Evolutionary conservation across 352 stramenopile species (phyloP).

Genomic region (Phytophthora pisi): DNA sequence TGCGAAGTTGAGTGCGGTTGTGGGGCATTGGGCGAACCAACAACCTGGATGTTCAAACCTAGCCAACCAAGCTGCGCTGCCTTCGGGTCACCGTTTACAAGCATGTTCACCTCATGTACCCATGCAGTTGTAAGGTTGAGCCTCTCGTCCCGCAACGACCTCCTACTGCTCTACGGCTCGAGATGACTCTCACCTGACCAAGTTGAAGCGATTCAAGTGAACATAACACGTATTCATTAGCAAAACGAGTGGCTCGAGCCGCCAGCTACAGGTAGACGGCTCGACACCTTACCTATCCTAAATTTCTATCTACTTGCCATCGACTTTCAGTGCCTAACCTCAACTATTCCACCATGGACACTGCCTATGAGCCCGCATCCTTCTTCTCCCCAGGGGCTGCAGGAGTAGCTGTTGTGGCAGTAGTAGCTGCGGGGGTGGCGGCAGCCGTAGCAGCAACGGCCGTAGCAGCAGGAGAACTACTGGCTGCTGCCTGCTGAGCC

Average conservation of each 20-base stretch:
- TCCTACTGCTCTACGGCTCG: constrained; percentile 15
- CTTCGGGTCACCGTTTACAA: no score
- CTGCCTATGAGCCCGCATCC: constrained; percentile 23
- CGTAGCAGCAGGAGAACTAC: not conserved
- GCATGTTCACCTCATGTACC: no score
- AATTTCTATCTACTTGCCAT: constrained; percentile 33
- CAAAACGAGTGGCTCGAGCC: constrained; percentile 32
- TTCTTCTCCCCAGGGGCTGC: constrained; percentile 24
- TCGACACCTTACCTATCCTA: constrained; percentile 33
- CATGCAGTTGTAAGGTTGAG: no score
- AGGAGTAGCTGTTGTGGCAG: not conserved
- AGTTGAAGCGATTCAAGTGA: not conserved
- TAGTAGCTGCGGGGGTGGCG: not conserved
- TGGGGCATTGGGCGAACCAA: no score
- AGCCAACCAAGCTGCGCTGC: no score
- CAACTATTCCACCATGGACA: constrained; percentile 19
- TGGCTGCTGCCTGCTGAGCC: constrained; percentile 30
- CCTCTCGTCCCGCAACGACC: not conserved
- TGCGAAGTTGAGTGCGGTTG: no score
- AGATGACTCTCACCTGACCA: constrained; percentile 22
- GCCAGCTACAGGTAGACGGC: constrained; percentile 6
- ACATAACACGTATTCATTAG: constrained; percentile 37
- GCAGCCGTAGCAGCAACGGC: not conserved
- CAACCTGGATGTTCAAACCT: no score
- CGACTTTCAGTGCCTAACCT: not conserved